phyloP scores from a whole-genome alignment of 2,329 filamentous ascomycete genomes.

The Thelonectria olida region DNA sequence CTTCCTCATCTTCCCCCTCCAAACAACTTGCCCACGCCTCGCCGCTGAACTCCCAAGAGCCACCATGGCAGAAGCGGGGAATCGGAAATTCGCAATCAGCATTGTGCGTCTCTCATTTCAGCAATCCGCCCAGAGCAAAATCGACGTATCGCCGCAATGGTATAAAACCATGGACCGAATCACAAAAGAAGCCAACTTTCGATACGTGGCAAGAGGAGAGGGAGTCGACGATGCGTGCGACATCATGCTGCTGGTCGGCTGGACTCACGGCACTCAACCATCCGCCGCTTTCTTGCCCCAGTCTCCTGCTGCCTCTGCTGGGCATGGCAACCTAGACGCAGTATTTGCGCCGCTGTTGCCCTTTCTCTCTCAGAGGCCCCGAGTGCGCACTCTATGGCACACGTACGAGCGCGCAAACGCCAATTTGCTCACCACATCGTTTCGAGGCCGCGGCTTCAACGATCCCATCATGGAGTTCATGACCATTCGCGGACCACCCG shows the following conservation, averaged over 20 bases:
- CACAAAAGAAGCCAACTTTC: background rate
- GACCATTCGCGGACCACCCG: background rate
- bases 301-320: background rate
- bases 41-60: too few relatives aligned
- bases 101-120: too few relatives aligned
- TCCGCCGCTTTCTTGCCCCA: background rate
- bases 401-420: background rate
- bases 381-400: background rate
- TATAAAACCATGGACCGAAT: background rate
- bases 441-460: background rate
- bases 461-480: background rate
- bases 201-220: conserved; percentile 1
- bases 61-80: too few relatives aligned
- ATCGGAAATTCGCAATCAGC: too few relatives aligned
- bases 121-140: too few relatives aligned
- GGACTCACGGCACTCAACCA: background rate
- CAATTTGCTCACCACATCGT: background rate
- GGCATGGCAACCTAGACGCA: background rate
- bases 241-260: background rate
- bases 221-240: background rate
- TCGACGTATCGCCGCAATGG: background rate
- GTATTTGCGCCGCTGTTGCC: background rate
- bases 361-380: background rate
- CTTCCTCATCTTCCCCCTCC: too few relatives aligned
- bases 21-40: too few relatives aligned